These are phyloP conservation scores for Saturnispora mendoncae DNA, from an alignment of 805 yeast species.

Conservation along the genomic window DNA sequence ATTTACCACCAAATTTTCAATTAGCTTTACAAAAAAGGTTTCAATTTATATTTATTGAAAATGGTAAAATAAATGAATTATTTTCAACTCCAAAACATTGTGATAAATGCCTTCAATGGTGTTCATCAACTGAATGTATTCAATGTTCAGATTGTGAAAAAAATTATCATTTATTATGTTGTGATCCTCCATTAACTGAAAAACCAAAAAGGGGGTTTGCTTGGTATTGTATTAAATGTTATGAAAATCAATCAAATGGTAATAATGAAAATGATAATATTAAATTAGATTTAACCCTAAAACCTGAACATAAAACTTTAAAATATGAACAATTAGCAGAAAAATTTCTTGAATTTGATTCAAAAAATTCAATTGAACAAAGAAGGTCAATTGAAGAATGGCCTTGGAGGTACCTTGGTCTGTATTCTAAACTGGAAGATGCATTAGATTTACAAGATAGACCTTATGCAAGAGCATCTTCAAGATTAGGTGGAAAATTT, in stretches of 20 bases:
- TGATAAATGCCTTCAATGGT: slow-evolving; percentile 78
- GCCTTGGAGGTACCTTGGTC: slow-evolving; percentile 73
- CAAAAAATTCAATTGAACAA: slow-evolving; percentile 31
- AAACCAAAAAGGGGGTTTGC: slow-evolving; percentile 84
- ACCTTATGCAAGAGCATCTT: slow-evolving; percentile 73
- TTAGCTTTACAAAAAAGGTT: slow-evolving; percentile 58
- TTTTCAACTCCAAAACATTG: slow-evolving; percentile 60
- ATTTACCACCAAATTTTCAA: slow-evolving; percentile 52
- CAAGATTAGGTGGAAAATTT: slow-evolving; percentile 64
- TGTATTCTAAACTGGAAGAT: slow-evolving; percentile 66
- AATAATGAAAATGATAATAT: slow-evolving; percentile 19
- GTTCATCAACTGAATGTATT: slow-evolving; percentile 61
- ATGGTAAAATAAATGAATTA: slow-evolving; percentile 54
- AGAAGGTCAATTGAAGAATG: slow-evolving; percentile 61
- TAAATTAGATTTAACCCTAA: slow-evolving; percentile 20
- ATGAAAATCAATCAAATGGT: slow-evolving; percentile 38
- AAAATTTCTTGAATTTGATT: slow-evolving; percentile 42
- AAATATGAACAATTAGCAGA: slow-evolving; percentile 50
- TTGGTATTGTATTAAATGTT: slow-evolving; percentile 82
- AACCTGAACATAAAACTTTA: slow-evolving; percentile 21
- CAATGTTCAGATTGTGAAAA: slow-evolving; percentile 70
- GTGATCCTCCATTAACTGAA: slow-evolving; percentile 71
- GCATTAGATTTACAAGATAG: slow-evolving; percentile 69
- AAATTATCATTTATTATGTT: slow-evolving; percentile 70
- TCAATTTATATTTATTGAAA: slow-evolving; percentile 67